Percentiles rank a stretch among this genome's conserved stretches.
These are phyloP conservation scores for Trichoderma orchidacearum DNA, from an alignment of 495 filamentous ascomycete genomes.

Conservation along the genomic window DNA sequence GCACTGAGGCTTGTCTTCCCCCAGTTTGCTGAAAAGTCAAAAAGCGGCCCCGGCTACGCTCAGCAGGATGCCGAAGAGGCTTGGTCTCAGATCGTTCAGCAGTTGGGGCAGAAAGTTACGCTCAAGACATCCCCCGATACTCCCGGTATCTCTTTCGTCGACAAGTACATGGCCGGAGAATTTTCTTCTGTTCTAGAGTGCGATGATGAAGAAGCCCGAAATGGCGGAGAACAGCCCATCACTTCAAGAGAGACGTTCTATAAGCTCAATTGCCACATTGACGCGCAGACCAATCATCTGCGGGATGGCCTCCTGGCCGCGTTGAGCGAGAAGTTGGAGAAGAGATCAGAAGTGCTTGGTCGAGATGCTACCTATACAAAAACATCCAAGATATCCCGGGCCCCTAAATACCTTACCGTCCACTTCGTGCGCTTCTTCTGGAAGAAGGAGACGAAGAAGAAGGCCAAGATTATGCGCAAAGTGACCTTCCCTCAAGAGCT, in stretches of 20 bases:
- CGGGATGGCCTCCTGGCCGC: constrained; percentile 73
- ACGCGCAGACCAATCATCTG: constrained; percentile 70
- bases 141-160: constrained; percentile 57
- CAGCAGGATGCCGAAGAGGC: constrained; percentile 98
- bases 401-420: constrained; percentile 91
- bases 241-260: constrained; percentile 61
- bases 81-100: constrained; percentile 90
- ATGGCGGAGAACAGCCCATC: constrained; percentile 59
- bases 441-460: constrained; percentile 88
- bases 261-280: constrained; percentile 94
- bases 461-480: constrained; percentile 98
- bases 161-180: constrained; percentile 76
- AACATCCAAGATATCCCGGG: constrained; percentile 68
- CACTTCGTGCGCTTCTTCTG: constrained; percentile 98
- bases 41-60: constrained; percentile 69
- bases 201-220: constrained; percentile 64
- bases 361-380: constrained; percentile 79
- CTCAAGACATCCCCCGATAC: constrained; percentile 29
- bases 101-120: constrained; percentile 68
- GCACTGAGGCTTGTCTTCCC: constrained; percentile 70
- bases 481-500: constrained; percentile 90
- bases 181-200: constrained; percentile 68
- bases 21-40: constrained; percentile 84
- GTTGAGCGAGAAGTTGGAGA: constrained; percentile 81
- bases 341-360: constrained; percentile 63